These are phyloP conservation scores for Zygoascus bituminiphila DNA, from an alignment of 805 yeast genomes.

Conservation along the genomic window DNA sequence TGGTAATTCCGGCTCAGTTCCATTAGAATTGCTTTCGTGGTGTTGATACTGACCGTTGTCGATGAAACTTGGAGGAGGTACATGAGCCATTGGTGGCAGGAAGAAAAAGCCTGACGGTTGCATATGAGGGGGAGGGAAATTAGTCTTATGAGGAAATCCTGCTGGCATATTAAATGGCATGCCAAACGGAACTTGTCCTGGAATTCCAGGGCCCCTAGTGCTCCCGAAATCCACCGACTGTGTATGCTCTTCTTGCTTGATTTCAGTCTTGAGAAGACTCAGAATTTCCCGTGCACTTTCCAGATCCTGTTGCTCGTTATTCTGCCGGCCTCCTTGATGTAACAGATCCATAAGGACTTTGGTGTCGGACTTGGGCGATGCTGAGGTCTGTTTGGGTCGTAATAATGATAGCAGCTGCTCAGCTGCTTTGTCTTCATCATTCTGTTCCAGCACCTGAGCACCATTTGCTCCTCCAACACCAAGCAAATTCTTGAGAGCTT, in stretches of 20 bases:
- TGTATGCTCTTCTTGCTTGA: slow-evolving; percentile 7
- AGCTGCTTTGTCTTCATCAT: slow-evolving; percentile 16
- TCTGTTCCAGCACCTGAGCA: slow-evolving; percentile 11
- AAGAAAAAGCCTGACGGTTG: slow-evolving; percentile 3
- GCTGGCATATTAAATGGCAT: too few species aligned
- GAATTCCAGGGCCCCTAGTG: not conserved
- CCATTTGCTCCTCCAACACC: slow-evolving; percentile 18
- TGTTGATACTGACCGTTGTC: not conserved
- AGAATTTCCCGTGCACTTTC: slow-evolving; percentile 27
- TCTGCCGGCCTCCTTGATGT: slow-evolving; percentile 14
- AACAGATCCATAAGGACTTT: slow-evolving; percentile 22
- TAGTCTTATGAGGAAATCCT: too few species aligned
- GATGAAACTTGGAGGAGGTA: not conserved
- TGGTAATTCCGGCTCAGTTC: not conserved
- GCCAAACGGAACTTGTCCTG: not conserved
- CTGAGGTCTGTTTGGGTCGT: slow-evolving; percentile 8
- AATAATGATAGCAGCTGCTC: slow-evolving; percentile 12
- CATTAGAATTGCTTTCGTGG: not conserved
- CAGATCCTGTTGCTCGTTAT: slow-evolving; percentile 14
- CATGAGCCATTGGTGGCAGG: slow-evolving; percentile 5
- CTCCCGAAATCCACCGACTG: slow-evolving; percentile 3
- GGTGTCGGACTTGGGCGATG: slow-evolving; percentile 13
- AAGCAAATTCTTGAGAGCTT: slow-evolving; percentile 25
- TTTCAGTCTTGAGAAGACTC: slow-evolving; percentile 22
- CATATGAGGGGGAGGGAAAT: slow-evolving; percentile 1